Percentiles rank a stretch among this genome's conserved stretches.
These are phyloP conservation scores for Nakaseomyces sp. DNA, from an alignment of 1,139 yeast species.

Conservation along the genomic window DNA sequence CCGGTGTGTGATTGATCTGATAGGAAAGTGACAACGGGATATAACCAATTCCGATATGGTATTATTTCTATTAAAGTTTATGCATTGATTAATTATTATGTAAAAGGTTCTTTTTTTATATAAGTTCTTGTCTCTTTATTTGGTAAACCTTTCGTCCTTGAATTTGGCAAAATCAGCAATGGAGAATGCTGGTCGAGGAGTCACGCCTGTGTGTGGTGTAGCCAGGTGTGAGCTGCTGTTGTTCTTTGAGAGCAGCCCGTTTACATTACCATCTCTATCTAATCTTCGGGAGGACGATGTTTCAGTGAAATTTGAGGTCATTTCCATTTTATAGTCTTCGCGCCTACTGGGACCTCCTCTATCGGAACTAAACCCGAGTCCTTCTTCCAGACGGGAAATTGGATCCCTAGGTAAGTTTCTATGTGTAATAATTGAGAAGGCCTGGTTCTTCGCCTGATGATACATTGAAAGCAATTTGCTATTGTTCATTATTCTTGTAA, in stretches of 20 bases:
- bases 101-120: too few relatives aligned
- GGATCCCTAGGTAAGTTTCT: conserved; percentile 1
- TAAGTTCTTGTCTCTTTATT: conserved; percentile 1
- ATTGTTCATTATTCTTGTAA: not conserved
- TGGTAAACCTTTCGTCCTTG: conserved; percentile 14
- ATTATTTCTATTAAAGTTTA: too few relatives aligned
- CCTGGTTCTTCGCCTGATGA: not conserved
- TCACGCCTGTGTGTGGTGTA: not conserved
- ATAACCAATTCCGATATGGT: too few relatives aligned
- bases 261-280: not conserved
- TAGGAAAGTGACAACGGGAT: not conserved
- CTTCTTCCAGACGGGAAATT: conserved; percentile 15
- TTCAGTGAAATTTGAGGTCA: conserved; percentile 6
- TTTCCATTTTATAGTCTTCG: conserved; percentile 10
- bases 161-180: conserved; percentile 27
- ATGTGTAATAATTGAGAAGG: not conserved
- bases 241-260: not conserved
- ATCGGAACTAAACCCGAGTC: not conserved
- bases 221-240: conserved; percentile 2
- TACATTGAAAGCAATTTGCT: not conserved
- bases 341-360: not conserved
- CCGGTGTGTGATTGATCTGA: not conserved
- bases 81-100: not conserved
- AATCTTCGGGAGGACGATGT: not conserved
- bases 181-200: conserved; percentile 22